These are phyloP conservation scores for Przewalskia tangutica DNA, from an alignment of 257 asterid genomes.

Conservation along the genomic window DNA sequence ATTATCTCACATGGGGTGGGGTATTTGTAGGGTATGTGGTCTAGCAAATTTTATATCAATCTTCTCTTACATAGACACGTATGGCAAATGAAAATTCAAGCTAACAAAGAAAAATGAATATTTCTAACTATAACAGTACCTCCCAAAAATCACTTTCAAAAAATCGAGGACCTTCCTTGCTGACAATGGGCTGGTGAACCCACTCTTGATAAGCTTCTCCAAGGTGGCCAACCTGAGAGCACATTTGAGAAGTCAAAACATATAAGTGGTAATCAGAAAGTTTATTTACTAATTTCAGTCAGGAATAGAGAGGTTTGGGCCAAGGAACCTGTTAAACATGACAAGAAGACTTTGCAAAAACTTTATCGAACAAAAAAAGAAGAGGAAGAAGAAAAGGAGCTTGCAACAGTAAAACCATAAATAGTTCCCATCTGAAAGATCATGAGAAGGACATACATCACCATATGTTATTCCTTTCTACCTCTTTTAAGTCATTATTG, in stretches of 20 bases:
- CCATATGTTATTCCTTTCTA: not conserved
- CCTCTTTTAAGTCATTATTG: not conserved
- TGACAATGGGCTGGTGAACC: slow-evolving; percentile 62
- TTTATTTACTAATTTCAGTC: not conserved
- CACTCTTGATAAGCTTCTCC: slow-evolving; percentile 71
- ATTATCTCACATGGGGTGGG: not conserved
- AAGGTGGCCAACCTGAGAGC: slow-evolving; percentile 69
- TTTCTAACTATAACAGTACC: slow-evolving; percentile 21
- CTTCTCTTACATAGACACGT: not conserved
- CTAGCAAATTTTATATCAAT: not conserved
- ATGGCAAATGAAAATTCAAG: not conserved
- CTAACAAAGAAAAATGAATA: not conserved
- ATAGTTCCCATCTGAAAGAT: not conserved
- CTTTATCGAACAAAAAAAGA: not conserved
- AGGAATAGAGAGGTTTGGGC: not conserved
- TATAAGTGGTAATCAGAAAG: not conserved
- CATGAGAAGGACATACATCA: not conserved
- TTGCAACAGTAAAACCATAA: not conserved
- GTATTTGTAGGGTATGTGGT: not conserved
- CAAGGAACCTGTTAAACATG: not conserved
- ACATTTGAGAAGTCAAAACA: not conserved
- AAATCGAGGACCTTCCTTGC: slow-evolving; percentile 57
- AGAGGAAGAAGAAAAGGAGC: not conserved
- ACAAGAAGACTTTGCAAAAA: not conserved
- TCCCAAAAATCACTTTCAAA: slow-evolving; percentile 37